phyloP scores from a whole-genome alignment of 768 basidiomycete species.

The Mrakia gelida region DNA sequence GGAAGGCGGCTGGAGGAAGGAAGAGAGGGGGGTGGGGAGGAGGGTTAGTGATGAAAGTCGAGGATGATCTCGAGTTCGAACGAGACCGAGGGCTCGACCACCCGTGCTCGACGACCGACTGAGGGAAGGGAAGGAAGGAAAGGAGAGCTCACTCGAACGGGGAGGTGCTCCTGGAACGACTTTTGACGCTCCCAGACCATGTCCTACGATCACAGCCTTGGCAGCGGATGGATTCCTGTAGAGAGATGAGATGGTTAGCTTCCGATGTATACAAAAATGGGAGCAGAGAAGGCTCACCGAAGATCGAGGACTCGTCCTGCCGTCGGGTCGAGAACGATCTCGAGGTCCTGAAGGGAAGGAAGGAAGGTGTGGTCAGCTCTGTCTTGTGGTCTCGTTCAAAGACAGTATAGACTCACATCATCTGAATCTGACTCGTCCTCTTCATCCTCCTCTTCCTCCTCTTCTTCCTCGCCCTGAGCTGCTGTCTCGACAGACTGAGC shows the following conservation, averaged over 20 bases:
- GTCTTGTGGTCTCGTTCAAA: no score
- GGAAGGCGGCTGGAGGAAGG: neutral
- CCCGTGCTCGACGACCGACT: no score
- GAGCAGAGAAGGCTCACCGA: slow-evolving; percentile 35
- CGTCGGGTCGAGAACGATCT: slow-evolving; percentile 79
- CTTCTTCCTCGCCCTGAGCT: slow-evolving; percentile 48
- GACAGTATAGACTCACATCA: slow-evolving; percentile 52
- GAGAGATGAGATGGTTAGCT: neutral
- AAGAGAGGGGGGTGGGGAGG: neutral
- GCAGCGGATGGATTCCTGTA: slow-evolving; percentile 13
- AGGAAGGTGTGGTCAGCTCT: neutral
- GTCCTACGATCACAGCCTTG: slow-evolving; percentile 27
- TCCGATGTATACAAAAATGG: neutral
- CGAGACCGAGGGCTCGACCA: neutral
- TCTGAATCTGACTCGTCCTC: slow-evolving; percentile 48
- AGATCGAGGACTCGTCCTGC: slow-evolving; percentile 47
- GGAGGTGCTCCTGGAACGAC: neutral
- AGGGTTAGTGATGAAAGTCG: no score
- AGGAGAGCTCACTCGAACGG: slow-evolving; percentile 15
- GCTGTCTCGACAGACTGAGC: neutral
- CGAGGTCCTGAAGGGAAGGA: slow-evolving; percentile 59
- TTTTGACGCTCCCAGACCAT: slow-evolving; percentile 30
- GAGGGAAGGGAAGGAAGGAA: neutral
- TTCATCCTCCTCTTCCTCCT: slow-evolving; percentile 45
- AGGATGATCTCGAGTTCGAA: neutral